A percentile compares a stretch with the other conserved stretches of the same genome.
Evolutionary conservation across 768 basidiomycete genomes (phyloP).

Genomic region (Tricholoma sp.): DNA sequence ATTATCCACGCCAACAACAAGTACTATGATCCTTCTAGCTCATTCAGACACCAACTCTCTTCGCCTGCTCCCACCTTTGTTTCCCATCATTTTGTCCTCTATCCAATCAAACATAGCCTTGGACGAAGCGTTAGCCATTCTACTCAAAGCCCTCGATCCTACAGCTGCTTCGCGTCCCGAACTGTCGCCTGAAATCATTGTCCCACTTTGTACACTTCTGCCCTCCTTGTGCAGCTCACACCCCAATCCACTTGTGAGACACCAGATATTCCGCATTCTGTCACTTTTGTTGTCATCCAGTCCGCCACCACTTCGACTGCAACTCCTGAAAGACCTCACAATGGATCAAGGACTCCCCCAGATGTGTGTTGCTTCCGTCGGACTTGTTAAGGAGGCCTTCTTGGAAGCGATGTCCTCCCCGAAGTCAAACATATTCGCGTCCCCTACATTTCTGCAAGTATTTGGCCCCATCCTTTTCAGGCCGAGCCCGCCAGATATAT

Average conservation of each 20-base stretch:
- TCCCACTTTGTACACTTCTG: constrained; percentile 45
- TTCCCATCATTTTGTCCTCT: constrained; percentile 41
- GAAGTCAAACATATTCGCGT: constrained; percentile 43
- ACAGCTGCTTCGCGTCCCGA: constrained; percentile 11
- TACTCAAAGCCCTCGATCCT: constrained; percentile 34
- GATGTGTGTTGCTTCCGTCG: constrained; percentile 65
- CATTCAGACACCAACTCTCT: constrained; percentile 19
- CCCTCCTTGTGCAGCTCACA: constrained; percentile 58
- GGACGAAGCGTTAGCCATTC: constrained; percentile 57
- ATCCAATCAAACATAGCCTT: constrained; percentile 50
- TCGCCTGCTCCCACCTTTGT: constrained; percentile 25
- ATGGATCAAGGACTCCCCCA: constrained; percentile 48
- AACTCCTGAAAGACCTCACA: constrained; percentile 51
- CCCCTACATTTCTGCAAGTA: constrained; percentile 47
- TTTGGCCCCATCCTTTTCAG: constrained; percentile 60
- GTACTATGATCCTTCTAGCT: constrained; percentile 33
- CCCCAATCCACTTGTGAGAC: constrained; percentile 51
- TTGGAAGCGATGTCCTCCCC: constrained; percentile 39
- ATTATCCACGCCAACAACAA: constrained; percentile 20
- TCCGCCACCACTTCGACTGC: constrained; percentile 44
- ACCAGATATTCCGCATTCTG: constrained; percentile 57
- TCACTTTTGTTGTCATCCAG: constrained; percentile 46
- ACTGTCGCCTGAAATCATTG: constrained; percentile 39
- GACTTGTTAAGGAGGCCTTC: constrained; percentile 63
- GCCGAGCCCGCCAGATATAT: constrained; percentile 49